Percentiles rank a stretch among this genome's conserved stretches.
Evolutionary conservation across 768 basidiomycete species (phyloP).

Genomic region (Paxillus ammoniavirescens): DNA sequence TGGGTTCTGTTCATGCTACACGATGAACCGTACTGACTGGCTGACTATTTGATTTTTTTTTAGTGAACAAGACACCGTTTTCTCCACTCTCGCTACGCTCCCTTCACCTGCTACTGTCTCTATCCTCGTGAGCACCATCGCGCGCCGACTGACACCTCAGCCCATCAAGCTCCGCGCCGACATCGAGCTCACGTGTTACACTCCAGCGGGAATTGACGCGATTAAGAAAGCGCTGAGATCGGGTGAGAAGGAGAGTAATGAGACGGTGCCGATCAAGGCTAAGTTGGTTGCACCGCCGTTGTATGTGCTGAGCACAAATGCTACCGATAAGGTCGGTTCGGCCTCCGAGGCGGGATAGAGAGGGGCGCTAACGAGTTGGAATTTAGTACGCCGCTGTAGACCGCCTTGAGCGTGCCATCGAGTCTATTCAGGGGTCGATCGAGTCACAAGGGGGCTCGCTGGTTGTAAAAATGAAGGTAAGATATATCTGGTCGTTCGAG

Average conservation of each 20-base stretch:
- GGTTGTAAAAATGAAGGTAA: conserved; percentile 94
- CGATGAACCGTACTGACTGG: too few relatives aligned
- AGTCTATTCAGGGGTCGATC: conserved; percentile 83
- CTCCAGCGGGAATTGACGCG: conserved; percentile 92
- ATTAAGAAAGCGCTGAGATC: conserved; percentile 90
- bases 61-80: conserved; percentile 80
- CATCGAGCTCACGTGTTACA: conserved; percentile 96
- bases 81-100: conserved; percentile 61
- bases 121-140: conserved; percentile 79
- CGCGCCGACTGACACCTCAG: conserved; percentile 93
- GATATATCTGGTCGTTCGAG: not conserved
- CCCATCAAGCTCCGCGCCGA: conserved; percentile 98
- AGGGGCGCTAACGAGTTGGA: not conserved
- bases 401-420: conserved; percentile 89
- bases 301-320: conserved; percentile 94
- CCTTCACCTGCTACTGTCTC: conserved; percentile 55
- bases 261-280: conserved; percentile 94
- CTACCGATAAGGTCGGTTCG: conserved; percentile 82
- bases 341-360: not conserved
- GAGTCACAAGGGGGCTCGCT: conserved; percentile 82
- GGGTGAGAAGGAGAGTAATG: conserved; percentile 85
- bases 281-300: conserved; percentile 95
- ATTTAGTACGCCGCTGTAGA: conserved; percentile 83
- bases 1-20: conserved; percentile 37
- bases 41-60: not conserved